Base-by-base conservation (phyloP, 345 rosid species). In the Psidium guajava region DNA sequence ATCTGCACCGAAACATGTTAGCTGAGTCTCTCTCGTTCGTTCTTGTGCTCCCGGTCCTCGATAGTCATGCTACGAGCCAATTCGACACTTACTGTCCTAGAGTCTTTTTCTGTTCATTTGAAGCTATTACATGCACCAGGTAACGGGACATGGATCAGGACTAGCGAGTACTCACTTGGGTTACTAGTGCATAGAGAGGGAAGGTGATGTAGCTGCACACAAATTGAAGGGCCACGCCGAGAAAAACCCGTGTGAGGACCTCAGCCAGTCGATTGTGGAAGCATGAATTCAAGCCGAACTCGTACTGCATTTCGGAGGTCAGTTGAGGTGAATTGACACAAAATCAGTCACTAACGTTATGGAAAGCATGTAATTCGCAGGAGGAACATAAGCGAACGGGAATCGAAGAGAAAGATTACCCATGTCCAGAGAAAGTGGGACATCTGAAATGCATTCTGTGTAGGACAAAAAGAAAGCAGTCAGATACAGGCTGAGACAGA, bases 361-460 rank as follows among this genome's bases (percentile, higher is more conserved):
- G 7, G 24, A 54, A 20, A 77, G 81, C 24, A 27, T 1, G 36
- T 5, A 27, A 32, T 59, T 27, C 4, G 5, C 40, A 49, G 61
- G 25, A 85, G 51, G 13, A 40, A 75, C 10, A 54, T 50, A 54
- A 20, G 52, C 0, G 2, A 81, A n/a, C 5, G 74, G 6, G 1
- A 36, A 77, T 58, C 4, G 24, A 42, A 44, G 56, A 11, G 24
- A 36, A 50, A 52, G 55, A 52, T 85, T 91, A 92, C 93, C 94
- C 93, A 90, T 87, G 83, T 86, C 94, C 93, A 91, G 32, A 92
- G 85, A 83, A 91, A 91, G 84, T 90, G 89, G 25, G 94, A 91
- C 84, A 92, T 87, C 86, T 92, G 92, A 73, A 90, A 92, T 25
- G 94, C 91, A 84, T 92, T 92, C 92, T 92, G 90, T 22, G 40